A percentile compares a stretch with the other conserved stretches of the same genome.
These are phyloP conservation scores for Astrocystis sublimbata DNA, from an alignment of 495 filamentous ascomycete species.

Conservation along the genomic window DNA sequence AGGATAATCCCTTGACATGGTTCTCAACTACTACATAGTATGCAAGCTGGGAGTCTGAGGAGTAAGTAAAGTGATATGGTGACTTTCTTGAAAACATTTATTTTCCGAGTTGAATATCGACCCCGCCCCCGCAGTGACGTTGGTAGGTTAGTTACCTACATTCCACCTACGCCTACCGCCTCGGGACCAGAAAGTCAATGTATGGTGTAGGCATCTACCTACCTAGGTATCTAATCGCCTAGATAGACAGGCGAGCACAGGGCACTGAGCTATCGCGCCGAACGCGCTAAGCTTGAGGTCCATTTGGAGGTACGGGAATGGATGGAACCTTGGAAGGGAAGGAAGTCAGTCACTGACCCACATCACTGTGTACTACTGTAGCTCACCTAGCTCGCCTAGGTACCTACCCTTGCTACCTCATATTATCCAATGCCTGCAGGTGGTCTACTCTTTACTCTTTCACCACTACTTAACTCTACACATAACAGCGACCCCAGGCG, in stretches of 20 bases:
- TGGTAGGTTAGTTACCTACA: slow-evolving; percentile 1
- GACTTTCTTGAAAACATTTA: neutral
- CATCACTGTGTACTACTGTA: no score
- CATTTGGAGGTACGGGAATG: neutral
- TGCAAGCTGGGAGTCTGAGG: no score
- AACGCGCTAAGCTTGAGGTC: no score
- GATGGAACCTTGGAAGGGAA: no score
- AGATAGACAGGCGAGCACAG: no score
- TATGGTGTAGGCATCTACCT: no score
- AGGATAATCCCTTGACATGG: neutral
- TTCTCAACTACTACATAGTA: neutral
- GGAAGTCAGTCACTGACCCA: neutral
- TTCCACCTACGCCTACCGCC: neutral
- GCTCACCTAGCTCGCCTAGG: neutral
- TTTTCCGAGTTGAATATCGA: neutral
- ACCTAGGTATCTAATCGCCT: no score
- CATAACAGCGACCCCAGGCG: neutral
- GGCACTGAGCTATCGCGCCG: no score
- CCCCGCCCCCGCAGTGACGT: slow-evolving; percentile 21
- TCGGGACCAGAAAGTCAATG: no score
- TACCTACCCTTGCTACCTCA: neutral
- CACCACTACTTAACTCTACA: no score
- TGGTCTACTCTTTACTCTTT: neutral
- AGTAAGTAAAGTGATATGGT: no score
- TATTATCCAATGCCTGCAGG: neutral